A percentile compares a stretch with the other conserved stretches of the same genome.
phyloP scores from a whole-genome alignment of 2,329 filamentous ascomycete species.

The Neofusicoccum umdonicola region DNA sequence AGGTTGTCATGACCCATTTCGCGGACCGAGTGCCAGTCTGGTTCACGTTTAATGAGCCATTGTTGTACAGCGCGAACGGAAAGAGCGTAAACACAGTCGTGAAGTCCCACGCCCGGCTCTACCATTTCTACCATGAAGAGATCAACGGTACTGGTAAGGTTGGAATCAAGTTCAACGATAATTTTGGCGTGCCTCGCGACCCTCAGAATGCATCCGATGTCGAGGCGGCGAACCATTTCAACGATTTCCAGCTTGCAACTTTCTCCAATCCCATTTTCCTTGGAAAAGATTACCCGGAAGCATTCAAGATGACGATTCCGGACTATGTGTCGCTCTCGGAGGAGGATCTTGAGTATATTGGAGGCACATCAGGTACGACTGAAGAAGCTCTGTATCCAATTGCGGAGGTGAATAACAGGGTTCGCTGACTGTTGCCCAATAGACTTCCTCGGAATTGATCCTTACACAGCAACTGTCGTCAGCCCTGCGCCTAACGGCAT shows the following conservation, averaged over 20 bases:
- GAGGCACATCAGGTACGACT: conserved; percentile 14
- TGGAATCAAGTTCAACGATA: conserved; percentile 18
- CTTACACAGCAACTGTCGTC: conserved; percentile 36
- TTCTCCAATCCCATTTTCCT: conserved; percentile 45
- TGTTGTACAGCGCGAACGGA: background rate
- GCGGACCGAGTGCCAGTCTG: conserved; percentile 43
- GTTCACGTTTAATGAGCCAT: conserved; percentile 36
- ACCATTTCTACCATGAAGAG: conserved; percentile 5
- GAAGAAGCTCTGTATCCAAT: conserved; percentile 17
- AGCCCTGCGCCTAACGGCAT: conserved; percentile 34
- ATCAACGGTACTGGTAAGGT: conserved; percentile 6
- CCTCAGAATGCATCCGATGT: conserved; percentile 4
- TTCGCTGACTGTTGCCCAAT: conserved; percentile 38
- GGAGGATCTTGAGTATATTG: conserved; percentile 9
- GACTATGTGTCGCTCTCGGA: background rate
- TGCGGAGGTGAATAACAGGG: no score
- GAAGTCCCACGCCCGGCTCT: background rate
- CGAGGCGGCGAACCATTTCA: conserved; percentile 7
- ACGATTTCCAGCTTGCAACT: conserved; percentile 3
- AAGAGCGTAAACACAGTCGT: conserved; percentile 5
- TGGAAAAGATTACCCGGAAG: conserved; percentile 44
- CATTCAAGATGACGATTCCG: conserved; percentile 30
- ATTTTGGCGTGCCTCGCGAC: conserved; percentile 3
- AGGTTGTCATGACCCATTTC: conserved; percentile 41
- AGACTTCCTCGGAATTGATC: conserved; percentile 38